Evolutionary conservation across 179 eudicot genomes (phyloP).

Genomic region (Beta corolliflora): DNA sequence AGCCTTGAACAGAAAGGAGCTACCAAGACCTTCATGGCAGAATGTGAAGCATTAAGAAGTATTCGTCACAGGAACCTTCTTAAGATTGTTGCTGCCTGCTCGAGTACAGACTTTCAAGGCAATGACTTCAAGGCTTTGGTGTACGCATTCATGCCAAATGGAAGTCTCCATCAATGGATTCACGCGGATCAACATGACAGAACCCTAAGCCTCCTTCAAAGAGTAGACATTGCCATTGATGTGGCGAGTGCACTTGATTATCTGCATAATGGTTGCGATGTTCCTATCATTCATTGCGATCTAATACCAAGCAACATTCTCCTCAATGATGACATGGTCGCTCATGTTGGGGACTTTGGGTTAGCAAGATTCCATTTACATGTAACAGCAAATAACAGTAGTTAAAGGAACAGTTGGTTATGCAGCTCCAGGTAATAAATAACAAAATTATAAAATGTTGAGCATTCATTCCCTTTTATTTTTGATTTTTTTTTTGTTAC

Average conservation of each 20-base stretch:
- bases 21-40: slow-evolving; percentile 23
- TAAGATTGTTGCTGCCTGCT: slow-evolving; percentile 23
- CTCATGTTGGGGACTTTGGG: slow-evolving; percentile 11
- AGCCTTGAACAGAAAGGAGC: slow-evolving; percentile 7
- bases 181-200: background rate
- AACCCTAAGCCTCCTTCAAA: slow-evolving; percentile 17
- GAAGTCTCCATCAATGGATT: slow-evolving; percentile 15
- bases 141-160: slow-evolving; percentile 31
- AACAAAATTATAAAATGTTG: background rate
- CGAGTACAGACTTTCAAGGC: slow-evolving; percentile 27
- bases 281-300: slow-evolving; percentile 28
- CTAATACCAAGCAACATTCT: slow-evolving; percentile 26
- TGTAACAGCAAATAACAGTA: background rate
- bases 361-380: slow-evolving; percentile 18
- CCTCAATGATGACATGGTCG: background rate
- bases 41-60: slow-evolving; percentile 26
- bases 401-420: background rate
- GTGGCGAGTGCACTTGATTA: slow-evolving; percentile 30
- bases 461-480: background rate
- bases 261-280: slow-evolving; percentile 22
- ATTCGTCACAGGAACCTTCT: slow-evolving; percentile 26
- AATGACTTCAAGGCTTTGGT: slow-evolving; percentile 34
- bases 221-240: slow-evolving; percentile 32
- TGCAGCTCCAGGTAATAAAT: background rate
- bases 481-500: background rate